Base-by-base conservation (phyloP, 1,284 basidiomycete genomes). In the Ganoderma sp. region DNA sequence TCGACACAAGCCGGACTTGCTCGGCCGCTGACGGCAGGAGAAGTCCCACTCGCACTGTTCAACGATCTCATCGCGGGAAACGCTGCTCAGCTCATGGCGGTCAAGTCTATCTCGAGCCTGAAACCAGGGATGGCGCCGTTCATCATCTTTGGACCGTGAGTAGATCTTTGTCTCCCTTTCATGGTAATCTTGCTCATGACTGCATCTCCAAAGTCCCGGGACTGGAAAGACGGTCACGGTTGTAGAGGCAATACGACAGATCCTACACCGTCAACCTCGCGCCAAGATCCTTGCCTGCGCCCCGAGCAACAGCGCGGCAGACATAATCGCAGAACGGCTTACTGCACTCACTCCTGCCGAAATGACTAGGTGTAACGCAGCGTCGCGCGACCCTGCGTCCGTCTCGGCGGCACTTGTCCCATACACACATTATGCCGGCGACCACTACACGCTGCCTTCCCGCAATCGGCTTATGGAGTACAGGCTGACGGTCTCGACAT, bases 191-290 rank as follows among this genome's bases (percentile, higher is more conserved):
- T 7, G 34, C 43, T 42, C 28, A 25, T 28, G 14, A 1, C 28
- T 63, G 25, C 22, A 63, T 62, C 10, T 22, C 0, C 2, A 3
- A 60, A 89, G 88, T 4, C 88, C 88, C 5, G 88, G 89, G 14
- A 90, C 90, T 0, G 90, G 90, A 0, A 92, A 91, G 78, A 92
- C 90, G 0, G 84, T 90, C 17, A 90, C 89, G 0, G 81, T 89
- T 3, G 84, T 92, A 0, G 90, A 92, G 76, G 83, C 87, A 0
- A 90, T 91, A 25, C 81, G 78, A 2, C 90, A 92, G 74, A 72
- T 91, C 14, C 78, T 90, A 0, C 69, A 69, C 3, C 68, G 73
- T 3, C 76, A 86, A 65, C 82, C 84, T 0, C 66, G 78, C 0
- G 82, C 86, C 0, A 82, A 79, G 28, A 81, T 92, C 64, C 81